Conservation (phyloP, 495 filamentous ascomycete genomes). For the Penicillium pulvis region DNA sequence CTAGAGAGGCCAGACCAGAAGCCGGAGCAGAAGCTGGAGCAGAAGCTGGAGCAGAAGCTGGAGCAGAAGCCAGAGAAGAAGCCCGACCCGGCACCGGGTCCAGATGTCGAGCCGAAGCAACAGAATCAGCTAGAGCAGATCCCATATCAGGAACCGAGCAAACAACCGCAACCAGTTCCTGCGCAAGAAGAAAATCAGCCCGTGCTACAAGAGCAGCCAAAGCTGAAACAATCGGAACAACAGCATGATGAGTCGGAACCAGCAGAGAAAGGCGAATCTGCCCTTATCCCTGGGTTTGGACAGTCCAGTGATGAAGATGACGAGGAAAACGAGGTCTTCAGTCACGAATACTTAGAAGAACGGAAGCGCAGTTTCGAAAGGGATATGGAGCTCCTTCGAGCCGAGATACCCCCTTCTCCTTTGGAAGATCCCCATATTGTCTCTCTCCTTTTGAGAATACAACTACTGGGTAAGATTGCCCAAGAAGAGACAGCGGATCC, state of each 20-base stretch:
- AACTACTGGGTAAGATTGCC: slow-evolving; percentile 46
- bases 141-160: neutral
- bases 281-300: slow-evolving; percentile 36
- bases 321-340: slow-evolving; percentile 49
- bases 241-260: neutral
- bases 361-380: slow-evolving; percentile 50
- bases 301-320: slow-evolving; percentile 47
- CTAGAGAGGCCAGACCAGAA: neutral
- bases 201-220: neutral
- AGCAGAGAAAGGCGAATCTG: neutral
- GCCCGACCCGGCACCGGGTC: neutral
- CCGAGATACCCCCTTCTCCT: slow-evolving; percentile 47
- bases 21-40: neutral
- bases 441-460: slow-evolving; percentile 45
- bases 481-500: slow-evolving; percentile 22
- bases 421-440: slow-evolving; percentile 50
- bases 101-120: neutral
- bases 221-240: neutral
- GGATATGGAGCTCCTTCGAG: slow-evolving; percentile 45
- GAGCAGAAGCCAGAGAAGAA: neutral
- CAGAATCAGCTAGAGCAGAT: neutral
- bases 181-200: neutral
- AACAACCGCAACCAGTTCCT: neutral
- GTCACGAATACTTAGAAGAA: slow-evolving; percentile 53
- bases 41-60: too few relatives aligned